Conservation (phyloP, 257 asterid genomes). For the Gynochthodes officinalis region DNA sequence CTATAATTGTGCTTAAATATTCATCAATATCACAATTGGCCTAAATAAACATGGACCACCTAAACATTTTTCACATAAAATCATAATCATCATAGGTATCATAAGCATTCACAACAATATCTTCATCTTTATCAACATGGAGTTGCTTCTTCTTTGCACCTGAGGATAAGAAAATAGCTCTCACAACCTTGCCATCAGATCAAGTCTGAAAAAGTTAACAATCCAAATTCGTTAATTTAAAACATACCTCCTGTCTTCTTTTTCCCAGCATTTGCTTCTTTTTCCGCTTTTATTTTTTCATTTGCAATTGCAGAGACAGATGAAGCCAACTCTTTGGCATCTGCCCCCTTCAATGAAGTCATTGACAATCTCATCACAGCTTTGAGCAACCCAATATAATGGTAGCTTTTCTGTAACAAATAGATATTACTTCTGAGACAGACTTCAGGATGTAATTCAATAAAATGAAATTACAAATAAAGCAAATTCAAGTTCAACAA, state of each 20-base stretch:
- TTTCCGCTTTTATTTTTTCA: constrained; percentile 93
- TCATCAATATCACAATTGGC: constrained; percentile 3
- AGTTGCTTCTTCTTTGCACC: constrained; percentile 87
- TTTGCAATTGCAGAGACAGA: constrained; percentile 91
- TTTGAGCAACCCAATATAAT: constrained; percentile 79
- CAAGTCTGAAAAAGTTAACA: background rate
- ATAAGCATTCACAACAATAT: constrained; percentile 39
- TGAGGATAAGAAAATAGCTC: constrained; percentile 24
- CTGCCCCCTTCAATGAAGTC: constrained; percentile 79
- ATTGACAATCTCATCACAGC: constrained; percentile 80
- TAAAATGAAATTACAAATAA: background rate
- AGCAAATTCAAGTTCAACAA: constrained; percentile 14
- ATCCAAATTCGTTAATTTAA: background rate
- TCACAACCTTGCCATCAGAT: constrained; percentile 5
- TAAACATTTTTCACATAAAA: constrained; percentile 61
- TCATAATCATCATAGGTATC: constrained; percentile 73
- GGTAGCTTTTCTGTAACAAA: constrained; percentile 78
- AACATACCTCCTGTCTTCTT: constrained; percentile 81
- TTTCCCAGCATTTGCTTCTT: constrained; percentile 85
- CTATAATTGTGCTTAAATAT: constrained; percentile 12
- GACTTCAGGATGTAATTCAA: background rate
- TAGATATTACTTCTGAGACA: constrained; percentile 10
- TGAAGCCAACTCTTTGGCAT: constrained; percentile 89
- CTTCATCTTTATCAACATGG: constrained; percentile 68
- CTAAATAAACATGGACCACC: constrained; percentile 6